These are phyloP conservation scores for Colletotrichum noveboracense DNA, from an alignment of 2,329 filamentous ascomycete species.

Conservation along the genomic window DNA sequence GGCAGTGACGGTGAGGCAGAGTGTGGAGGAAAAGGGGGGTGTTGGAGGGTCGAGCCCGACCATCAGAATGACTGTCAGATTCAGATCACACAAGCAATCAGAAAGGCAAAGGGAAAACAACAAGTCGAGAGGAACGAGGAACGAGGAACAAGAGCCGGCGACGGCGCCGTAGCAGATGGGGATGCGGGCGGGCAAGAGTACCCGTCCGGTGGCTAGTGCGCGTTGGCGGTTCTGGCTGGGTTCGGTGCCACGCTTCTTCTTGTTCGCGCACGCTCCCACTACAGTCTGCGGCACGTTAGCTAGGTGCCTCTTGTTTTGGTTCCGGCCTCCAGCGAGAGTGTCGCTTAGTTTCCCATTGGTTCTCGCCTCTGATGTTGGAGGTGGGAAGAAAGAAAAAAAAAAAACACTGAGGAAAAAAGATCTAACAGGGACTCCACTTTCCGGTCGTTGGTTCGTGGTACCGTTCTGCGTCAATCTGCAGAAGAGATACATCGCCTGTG, in stretches of 20 bases:
- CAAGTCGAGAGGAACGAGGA: neutral
- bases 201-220: conserved; percentile 8
- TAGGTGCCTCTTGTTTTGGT: conserved; percentile 12
- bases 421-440: neutral
- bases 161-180: conserved; percentile 1
- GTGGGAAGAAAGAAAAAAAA: neutral
- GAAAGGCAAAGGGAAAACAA: neutral
- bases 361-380: neutral
- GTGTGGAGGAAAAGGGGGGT: neutral
- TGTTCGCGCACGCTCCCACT: neutral
- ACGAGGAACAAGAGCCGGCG: neutral
- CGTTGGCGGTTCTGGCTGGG: neutral
- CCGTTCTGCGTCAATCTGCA: neutral
- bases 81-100: neutral
- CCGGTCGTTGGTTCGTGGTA: neutral
- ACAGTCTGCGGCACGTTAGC: neutral
- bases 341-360: conserved; percentile 6
- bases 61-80: neutral
- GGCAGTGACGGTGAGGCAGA: neutral
- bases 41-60: neutral
- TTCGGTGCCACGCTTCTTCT: neutral
- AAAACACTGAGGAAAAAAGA: neutral
- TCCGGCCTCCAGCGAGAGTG: neutral
- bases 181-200: neutral
- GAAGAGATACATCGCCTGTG: neutral